A percentile compares a stretch with the other conserved stretches of the same genome.
Conservation (phyloP, 139 green algal genomes). For the Dunaliella primolecta region DNA sequence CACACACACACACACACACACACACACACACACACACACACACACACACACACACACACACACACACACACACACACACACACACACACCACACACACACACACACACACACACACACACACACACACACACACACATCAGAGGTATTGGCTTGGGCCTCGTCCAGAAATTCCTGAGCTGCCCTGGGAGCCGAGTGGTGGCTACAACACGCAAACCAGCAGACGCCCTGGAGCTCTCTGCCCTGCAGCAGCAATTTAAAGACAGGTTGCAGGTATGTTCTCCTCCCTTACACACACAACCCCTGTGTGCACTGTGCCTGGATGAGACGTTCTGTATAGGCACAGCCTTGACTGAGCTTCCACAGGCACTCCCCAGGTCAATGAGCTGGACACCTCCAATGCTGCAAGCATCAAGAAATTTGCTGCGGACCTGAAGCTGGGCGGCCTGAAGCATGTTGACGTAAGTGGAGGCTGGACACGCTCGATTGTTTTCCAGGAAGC, state of each 20-base stretch:
- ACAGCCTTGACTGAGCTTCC: too few relatives aligned
- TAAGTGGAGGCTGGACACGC: too few relatives aligned
- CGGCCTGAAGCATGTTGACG: neutral
- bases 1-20: neutral
- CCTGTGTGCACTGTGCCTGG: too few relatives aligned
- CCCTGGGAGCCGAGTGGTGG: neutral
- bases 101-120: neutral
- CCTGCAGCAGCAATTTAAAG: neutral
- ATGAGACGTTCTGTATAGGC: too few relatives aligned
- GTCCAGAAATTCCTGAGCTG: neutral
- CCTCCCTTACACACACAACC: too few relatives aligned
- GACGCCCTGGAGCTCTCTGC: neutral
- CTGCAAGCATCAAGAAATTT: neutral
- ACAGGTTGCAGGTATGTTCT: neutral
- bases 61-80: neutral
- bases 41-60: neutral
- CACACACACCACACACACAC: neutral
- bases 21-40: neutral
- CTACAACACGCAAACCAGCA: neutral
- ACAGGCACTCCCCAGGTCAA: too few relatives aligned
- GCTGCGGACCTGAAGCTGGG: neutral
- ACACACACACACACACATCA: neutral
- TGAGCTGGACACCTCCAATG: neutral
- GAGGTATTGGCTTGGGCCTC: neutral
- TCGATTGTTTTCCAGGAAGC: too few relatives aligned